Percentiles rank a stretch among this genome's conserved stretches.
Evolutionary conservation across 805 yeast species (phyloP).

Genomic region (Metschnikowia sp.): DNA sequence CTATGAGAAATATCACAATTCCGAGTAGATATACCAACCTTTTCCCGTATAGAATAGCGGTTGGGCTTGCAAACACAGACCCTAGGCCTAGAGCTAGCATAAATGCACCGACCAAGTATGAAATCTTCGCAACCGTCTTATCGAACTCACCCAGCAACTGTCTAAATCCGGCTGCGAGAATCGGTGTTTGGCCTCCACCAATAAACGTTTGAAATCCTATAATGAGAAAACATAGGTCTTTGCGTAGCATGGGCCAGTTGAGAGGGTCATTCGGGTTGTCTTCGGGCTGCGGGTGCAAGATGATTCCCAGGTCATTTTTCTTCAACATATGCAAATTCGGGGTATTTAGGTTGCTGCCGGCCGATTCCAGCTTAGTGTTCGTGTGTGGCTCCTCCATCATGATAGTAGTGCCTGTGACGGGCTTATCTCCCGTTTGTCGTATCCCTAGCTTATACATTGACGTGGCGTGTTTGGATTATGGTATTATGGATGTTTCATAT

Average conservation of each 20-base stretch:
- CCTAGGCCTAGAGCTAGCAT: conserved; percentile 62
- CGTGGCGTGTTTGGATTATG: too few species aligned
- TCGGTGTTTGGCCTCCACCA: conserved; percentile 61
- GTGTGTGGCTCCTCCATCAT: conserved; percentile 27
- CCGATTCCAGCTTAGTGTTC: not conserved
- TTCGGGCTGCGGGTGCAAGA: conserved; percentile 60
- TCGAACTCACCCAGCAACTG: conserved; percentile 41
- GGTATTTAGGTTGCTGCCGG: not conserved
- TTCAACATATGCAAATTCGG: conserved; percentile 27
- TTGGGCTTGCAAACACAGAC: conserved; percentile 53
- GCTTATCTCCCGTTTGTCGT: conserved; percentile 35
- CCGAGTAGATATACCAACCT: conserved; percentile 52
- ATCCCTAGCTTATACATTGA: conserved; percentile 30
- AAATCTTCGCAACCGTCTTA: conserved; percentile 37
- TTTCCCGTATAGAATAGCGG: conserved; percentile 56
- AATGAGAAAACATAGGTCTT: conserved; percentile 50
- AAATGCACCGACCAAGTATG: conserved; percentile 55
- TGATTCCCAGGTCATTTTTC: conserved; percentile 45
- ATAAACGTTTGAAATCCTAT: conserved; percentile 57
- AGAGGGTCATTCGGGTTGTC: conserved; percentile 63
- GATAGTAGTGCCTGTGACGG: conserved; percentile 49
- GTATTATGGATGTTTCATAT: too few species aligned
- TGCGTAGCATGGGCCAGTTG: conserved; percentile 61
- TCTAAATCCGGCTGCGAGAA: conserved; percentile 55
- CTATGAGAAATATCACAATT: conserved; percentile 46